These are phyloP conservation scores for Thoreauomyces humboldtii DNA, from an alignment of 192 early-diverging fungal genomes.

Conservation along the genomic window DNA sequence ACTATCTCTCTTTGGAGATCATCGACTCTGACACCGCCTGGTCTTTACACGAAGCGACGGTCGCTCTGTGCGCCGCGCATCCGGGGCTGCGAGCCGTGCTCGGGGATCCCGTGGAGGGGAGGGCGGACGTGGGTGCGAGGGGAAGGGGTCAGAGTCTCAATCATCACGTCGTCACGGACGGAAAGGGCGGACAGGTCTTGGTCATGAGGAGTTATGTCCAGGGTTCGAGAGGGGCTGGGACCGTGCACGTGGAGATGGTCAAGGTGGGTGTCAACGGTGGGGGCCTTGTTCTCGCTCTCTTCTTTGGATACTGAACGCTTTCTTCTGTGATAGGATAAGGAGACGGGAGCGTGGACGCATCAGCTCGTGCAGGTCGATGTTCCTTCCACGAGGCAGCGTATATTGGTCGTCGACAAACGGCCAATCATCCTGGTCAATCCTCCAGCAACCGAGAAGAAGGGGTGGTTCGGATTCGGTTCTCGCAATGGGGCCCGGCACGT, in stretches of 20 bases:
- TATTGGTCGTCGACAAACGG: background rate
- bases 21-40: background rate
- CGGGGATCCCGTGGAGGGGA: background rate
- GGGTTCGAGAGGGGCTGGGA: background rate
- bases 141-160: background rate
- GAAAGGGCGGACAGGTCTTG: background rate
- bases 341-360: conserved; percentile 3
- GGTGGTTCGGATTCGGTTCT: too few relatives aligned
- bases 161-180: background rate
- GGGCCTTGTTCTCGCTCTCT: background rate
- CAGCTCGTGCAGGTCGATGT: background rate
- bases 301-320: background rate
- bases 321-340: background rate
- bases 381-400: background rate
- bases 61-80: too few relatives aligned
- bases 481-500: too few relatives aligned
- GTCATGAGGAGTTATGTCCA: background rate
- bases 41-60: background rate
- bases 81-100: too few relatives aligned
- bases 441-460: too few relatives aligned
- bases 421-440: too few relatives aligned
- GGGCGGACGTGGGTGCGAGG: background rate
- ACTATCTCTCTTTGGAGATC: background rate
- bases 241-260: background rate
- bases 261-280: background rate